Base-by-base conservation (phyloP, 2,329 filamentous ascomycete species). In the Erysiphe neolycopersici region DNA sequence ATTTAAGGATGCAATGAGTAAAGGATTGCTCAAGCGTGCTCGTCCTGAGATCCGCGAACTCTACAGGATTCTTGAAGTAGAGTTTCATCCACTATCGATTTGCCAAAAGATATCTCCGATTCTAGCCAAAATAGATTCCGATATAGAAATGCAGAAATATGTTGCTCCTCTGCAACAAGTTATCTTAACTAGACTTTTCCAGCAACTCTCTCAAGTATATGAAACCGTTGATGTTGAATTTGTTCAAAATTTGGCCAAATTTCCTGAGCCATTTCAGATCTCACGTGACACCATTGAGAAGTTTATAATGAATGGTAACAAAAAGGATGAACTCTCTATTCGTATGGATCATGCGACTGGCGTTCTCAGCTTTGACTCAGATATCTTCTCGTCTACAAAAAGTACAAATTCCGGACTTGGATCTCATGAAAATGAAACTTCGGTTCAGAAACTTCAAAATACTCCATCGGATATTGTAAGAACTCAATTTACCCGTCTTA, bases 291-390 rank as follows among this genome's bases (percentile, higher is more conserved):
- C 82, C 48, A 91, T 98, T 52, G 89, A 98, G 68, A 98, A 95
- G 66, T 98, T 98, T 69, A 95, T 98, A 69, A 98, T 98, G 89
- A 98, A 98, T 62, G 89, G 89, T 50, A 95, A 92, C 72, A 98
- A 98, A 75, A 98, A 98, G 73, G 89, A 89, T 45, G 89, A 98
- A 55, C 71, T 98, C 39, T 80, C 89, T 44, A 91, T 98, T 54
- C 84, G 89, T 48, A 83, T 95, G 62, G 82, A 95, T 58, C 89
- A 98, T 59, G 84, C 84, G 48, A 87, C 85, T 44, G 84, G 89
- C 47, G 81, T 94, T 42, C 73, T 98, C 47, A 94, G 84, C 60
- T 98, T 98, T 54, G 89, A 98, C 60, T 91, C 83, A 44, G 89
- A 98, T 60, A 84, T 98, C 51, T 95, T 98, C 68, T 93, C 89